Base-by-base conservation (phyloP, 805 yeast species). In the Nakazawaea laoshanensis region DNA sequence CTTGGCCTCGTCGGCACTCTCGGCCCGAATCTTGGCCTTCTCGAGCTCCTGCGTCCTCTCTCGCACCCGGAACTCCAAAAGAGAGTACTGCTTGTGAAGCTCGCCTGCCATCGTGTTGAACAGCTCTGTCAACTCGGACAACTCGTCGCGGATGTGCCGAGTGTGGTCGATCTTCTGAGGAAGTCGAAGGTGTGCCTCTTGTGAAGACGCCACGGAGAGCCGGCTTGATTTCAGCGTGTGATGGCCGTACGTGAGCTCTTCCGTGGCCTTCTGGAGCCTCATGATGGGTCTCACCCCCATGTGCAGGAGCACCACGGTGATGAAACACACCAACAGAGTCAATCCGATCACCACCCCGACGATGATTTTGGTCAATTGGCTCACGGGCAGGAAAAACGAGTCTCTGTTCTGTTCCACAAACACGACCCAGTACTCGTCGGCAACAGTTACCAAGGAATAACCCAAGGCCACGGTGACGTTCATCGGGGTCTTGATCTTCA, bases 1-100 rank as follows among this genome's bases (percentile, higher is more conserved):
- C 50, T 92, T 92, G 3, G 97, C 95, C 45, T 92, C 96, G 53
- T 89, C 89, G 1, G 98, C 98, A 19, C 81, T 75, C 57, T 89
- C 96, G 10, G 63, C 63, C 50, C 80, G 83, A 19, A 81, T 70
- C 46, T 85, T 83, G 7, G 95, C 92, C 2, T 78, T 79, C 53
- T 88, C 96, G 28, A 89, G 65, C 53, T 89, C 95, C 46, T 73
- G 77, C 0, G 97, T 89, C 49, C 97, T 69, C 23, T 78, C 77
- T 32, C 74, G 67, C 12, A 89, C 97, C 41, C 96, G 70, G 43
- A 85, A 95, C 55, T 92, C 97, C 33, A 89, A 54, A 46, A 80
- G 79, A 4, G 79, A 63, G 47, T 89, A 89, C 52, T 89, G 96
- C 39, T 74, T 68, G 38, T 84, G 85, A 22, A 89, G 64, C 47